phyloP scores from a whole-genome alignment of 306 rosid species.

The Dalbergia cultrata region DNA sequence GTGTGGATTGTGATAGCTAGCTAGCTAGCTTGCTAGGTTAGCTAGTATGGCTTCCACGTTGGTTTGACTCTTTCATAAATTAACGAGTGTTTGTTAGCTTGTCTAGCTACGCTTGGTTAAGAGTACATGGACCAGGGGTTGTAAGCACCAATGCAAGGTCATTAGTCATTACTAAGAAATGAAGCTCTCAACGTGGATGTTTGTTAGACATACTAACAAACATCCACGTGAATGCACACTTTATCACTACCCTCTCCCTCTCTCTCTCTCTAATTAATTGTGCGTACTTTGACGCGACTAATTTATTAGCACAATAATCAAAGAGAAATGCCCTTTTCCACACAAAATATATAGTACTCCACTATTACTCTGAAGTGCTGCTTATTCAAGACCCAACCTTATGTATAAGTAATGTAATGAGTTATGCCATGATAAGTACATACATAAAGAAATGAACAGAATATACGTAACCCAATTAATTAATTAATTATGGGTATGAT shows the following conservation, averaged over 20 bases:
- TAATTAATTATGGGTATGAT: not conserved
- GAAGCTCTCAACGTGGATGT: conserved; percentile 51
- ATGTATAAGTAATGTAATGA: too few species aligned
- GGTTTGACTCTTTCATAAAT: conserved; percentile 35
- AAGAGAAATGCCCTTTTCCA: not conserved
- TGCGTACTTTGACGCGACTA: conserved; percentile 43
- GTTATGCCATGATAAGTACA: too few species aligned
- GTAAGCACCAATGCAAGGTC: not conserved
- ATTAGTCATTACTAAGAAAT: conserved; percentile 2
- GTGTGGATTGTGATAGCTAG: conserved; percentile 1
- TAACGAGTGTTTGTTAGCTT: not conserved
- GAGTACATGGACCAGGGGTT: not conserved
- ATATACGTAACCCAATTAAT: too few species aligned
- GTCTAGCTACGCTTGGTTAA: not conserved
- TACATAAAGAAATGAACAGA: too few species aligned
- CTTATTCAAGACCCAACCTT: too few species aligned
- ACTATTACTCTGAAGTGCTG: too few species aligned
- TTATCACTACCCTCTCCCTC: not conserved
- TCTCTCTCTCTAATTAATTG: not conserved
- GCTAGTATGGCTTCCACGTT: conserved; percentile 39
- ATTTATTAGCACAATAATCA: conserved; percentile 39
- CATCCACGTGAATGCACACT: conserved; percentile 62
- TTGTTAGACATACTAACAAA: conserved; percentile 54
- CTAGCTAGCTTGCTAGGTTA: not conserved
- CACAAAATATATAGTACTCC: not conserved